Conservation (phyloP, 805 yeast genomes). For the Ogataea dorogensis region DNA sequence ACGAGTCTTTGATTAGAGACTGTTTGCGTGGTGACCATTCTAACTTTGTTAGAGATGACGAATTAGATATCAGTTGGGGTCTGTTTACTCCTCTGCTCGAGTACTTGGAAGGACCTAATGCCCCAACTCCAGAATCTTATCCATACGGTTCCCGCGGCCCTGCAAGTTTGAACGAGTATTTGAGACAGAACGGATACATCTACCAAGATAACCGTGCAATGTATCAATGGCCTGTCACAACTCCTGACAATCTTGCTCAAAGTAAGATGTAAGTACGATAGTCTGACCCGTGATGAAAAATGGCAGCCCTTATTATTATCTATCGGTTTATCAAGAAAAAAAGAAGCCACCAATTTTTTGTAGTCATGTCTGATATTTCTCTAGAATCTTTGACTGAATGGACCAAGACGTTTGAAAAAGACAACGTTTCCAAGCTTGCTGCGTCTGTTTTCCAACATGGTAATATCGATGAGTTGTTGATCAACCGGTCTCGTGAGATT, state of each 20-base stretch:
- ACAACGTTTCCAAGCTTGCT: constrained; percentile 31
- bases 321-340: too few relatives aligned
- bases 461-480: constrained; percentile 40
- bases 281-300: too few relatives aligned
- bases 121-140: constrained; percentile 67
- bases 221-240: constrained; percentile 91
- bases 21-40: constrained; percentile 91
- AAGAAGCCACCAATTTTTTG: too few relatives aligned
- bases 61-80: constrained; percentile 89
- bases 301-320: too few relatives aligned
- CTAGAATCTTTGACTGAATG: constrained; percentile 25
- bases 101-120: constrained; percentile 67
- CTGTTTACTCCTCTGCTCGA: constrained; percentile 89
- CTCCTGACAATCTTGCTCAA: constrained; percentile 38
- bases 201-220: constrained; percentile 57
- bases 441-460: constrained; percentile 34
- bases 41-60: constrained; percentile 97
- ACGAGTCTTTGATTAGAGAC: constrained; percentile 92
- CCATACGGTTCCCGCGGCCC: constrained; percentile 96
- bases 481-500: constrained; percentile 33
- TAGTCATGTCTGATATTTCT: constrained; percentile 10
- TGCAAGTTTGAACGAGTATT: constrained; percentile 53
- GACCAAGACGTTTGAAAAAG: constrained; percentile 28
- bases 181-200: constrained; percentile 70
- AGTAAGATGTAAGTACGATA: constrained; percentile 28